Conservation (phyloP, 179 eudicot genomes). For the Vitellaria paradoxa region DNA sequence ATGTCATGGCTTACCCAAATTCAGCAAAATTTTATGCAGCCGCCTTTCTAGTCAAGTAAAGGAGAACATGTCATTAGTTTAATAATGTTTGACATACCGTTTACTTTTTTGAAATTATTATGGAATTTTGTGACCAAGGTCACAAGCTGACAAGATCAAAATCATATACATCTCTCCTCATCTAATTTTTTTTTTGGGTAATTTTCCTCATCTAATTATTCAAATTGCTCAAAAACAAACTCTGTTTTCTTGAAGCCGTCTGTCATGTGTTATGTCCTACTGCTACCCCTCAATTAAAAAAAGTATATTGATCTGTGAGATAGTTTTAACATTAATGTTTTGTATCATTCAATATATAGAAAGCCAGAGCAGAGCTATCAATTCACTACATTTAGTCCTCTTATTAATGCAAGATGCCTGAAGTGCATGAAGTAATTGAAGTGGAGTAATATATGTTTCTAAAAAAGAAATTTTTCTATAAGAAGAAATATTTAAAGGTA, state of each 20-base stretch:
- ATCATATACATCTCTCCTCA: too few relatives aligned
- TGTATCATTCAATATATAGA: neutral
- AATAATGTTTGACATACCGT: neutral
- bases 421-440: neutral
- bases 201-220: too few relatives aligned
- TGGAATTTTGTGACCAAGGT: neutral
- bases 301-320: neutral
- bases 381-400: neutral
- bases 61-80: neutral
- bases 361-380: neutral
- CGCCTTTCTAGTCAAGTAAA: neutral
- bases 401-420: neutral
- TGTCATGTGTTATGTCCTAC: neutral
- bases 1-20: neutral
- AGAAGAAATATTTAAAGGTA: too few relatives aligned
- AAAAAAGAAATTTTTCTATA: neutral
- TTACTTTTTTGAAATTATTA: neutral
- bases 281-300: neutral
- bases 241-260: too few relatives aligned
- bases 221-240: too few relatives aligned
- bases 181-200: too few relatives aligned
- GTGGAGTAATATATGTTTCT: neutral
- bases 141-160: neutral
- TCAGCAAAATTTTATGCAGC: neutral
- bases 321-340: neutral